Evolutionary conservation across 2,329 filamentous ascomycete species (phyloP).

Genomic region (Colletotrichum salicis): DNA sequence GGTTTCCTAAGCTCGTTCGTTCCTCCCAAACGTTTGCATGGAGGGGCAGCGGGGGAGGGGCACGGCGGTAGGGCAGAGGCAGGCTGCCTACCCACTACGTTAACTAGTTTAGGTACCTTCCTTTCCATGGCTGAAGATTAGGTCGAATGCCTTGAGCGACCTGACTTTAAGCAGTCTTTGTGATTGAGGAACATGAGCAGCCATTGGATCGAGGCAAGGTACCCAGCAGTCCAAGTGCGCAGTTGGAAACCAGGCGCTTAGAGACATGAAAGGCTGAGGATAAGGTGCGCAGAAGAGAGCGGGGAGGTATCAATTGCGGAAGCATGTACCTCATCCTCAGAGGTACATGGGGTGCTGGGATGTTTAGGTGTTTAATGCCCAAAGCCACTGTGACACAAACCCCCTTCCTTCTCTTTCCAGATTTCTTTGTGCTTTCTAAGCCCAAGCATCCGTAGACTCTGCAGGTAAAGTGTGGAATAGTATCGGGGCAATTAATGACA

Average conservation of each 20-base stretch:
- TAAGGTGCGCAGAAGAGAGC: neutral
- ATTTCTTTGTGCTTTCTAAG: neutral
- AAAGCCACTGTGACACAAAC: constrained; percentile 1
- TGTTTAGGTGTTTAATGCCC: neutral
- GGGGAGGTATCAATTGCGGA: neutral
- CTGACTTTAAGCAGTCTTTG: neutral
- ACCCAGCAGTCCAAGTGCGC: neutral
- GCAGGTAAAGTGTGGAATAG: neutral
- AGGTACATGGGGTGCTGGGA: neutral
- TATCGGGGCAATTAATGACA: neutral
- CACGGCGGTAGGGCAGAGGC: constrained; percentile 1
- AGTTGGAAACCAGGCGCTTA: neutral
- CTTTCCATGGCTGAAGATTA: neutral
- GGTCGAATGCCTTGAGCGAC: neutral
- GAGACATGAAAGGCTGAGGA: neutral
- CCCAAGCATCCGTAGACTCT: neutral
- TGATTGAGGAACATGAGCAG: neutral
- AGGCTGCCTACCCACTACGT: neutral
- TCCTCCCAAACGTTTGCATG: neutral
- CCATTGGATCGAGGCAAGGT: neutral
- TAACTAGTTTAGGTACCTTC: neutral
- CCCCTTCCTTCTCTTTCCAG: neutral
- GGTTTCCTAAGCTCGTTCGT: too few species aligned
- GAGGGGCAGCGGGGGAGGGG: constrained; percentile 21
- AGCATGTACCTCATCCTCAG: neutral